Base-by-base conservation (phyloP, 352 stramenopile genomes). In the Phytopythium delawarense region DNA sequence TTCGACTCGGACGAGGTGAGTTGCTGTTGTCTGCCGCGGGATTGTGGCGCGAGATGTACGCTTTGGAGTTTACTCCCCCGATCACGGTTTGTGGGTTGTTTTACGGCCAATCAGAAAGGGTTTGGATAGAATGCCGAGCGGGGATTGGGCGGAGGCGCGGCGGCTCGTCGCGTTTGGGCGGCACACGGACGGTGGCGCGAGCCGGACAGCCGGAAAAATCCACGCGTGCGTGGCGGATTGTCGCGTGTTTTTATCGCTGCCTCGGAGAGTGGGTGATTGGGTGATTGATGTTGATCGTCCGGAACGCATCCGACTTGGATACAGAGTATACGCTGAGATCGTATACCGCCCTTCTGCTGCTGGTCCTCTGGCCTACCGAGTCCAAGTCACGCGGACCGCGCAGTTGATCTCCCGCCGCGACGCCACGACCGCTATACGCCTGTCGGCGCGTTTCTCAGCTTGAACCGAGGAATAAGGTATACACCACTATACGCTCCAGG, bases 361-460 rank as follows among this genome's bases (percentile, higher is more conserved):
- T 45, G 40, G 5, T 44, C 13, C 18, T 12, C 0, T 7, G 16
- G 0, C 28, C 13, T 57, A 57, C 15, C 42, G 16, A 28, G 2
- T 3, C 8, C 32, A 57, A 57, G 51, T n/a, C 8, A n/a, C 21
- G 18, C 25, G 32, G 51, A 44, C 51, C 32, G 6, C 51, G 30
- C 51, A 57, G 51, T 18, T 57, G 51, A 39, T 15, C 32, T 25
- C 49, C 30, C 12, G 7, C 11, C 18, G 7, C 30, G 18, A 57
- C 51, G 21, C 32, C 32, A 42, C 30, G 28, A 57, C 51, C 3
- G 8, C 16, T 57, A 57, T 57, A 57, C 51, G 35, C 51, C 44
- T 32, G 7, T 15, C 20, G 28, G 20, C 42, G 20, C 9, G 18
- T 40, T 21, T 45, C 51, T 32, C 25, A 7, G 7, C 15, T 2